Evolutionary conservation across 805 yeast genomes (phyloP).

Genomic region (Tetrapisispora pingtungensis): DNA sequence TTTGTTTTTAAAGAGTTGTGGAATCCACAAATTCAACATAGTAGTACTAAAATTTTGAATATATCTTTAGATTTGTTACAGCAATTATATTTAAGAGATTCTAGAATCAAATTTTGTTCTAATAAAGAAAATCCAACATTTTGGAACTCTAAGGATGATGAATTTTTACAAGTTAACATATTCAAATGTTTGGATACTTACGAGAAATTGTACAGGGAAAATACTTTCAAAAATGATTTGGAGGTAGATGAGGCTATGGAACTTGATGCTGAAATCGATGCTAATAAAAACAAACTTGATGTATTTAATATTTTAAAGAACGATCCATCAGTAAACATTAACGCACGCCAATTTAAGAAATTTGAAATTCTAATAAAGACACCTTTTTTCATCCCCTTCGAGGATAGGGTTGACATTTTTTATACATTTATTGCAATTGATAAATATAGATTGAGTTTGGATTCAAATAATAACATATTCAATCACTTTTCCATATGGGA

Average conservation of each 20-base stretch:
- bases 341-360: constrained; percentile 24
- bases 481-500: constrained; percentile 8
- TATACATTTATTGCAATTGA: constrained; percentile 53
- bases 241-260: constrained; percentile 11
- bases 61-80: constrained; percentile 14
- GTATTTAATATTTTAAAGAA: constrained; percentile 1
- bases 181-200: constrained; percentile 18
- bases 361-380: constrained; percentile 47
- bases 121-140: constrained; percentile 7
- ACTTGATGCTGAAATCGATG: neutral
- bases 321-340: neutral
- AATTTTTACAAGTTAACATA: constrained; percentile 14
- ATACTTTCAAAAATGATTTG: constrained; percentile 7
- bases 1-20: constrained; percentile 17
- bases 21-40: constrained; percentile 4
- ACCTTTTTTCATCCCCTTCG: constrained; percentile 77
- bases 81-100: constrained; percentile 24
- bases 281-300: neutral
- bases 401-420: constrained; percentile 62
- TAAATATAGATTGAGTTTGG: constrained; percentile 24
- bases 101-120: constrained; percentile 19
- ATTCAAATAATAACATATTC: constrained; percentile 7
- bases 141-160: constrained; percentile 21
- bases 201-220: constrained; percentile 19
- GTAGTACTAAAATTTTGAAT: constrained; percentile 5